These are phyloP conservation scores for Zygosaccharomyces pseudobailii DNA, from an alignment of 1,139 yeast genomes.

Conservation along the genomic window DNA sequence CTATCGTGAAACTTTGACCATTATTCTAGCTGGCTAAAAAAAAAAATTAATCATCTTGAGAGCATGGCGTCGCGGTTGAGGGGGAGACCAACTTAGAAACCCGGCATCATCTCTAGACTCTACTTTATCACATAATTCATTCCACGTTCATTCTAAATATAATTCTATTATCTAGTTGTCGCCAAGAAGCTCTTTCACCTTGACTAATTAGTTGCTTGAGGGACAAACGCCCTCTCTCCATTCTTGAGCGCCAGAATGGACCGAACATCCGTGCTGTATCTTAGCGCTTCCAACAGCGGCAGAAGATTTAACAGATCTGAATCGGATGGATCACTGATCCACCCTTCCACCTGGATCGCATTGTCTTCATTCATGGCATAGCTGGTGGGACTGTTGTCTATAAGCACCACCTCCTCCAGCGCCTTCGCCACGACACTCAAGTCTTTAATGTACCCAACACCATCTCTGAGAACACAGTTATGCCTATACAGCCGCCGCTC, in stretches of 20 bases:
- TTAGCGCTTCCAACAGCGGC: slow-evolving; percentile 74
- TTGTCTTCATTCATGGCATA: slow-evolving; percentile 80
- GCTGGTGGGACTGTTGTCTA: slow-evolving; percentile 90
- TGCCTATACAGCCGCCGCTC: slow-evolving; percentile 64
- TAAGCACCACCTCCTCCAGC: slow-evolving; percentile 68
- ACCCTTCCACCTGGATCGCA: slow-evolving; percentile 91
- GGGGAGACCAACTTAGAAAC: too few relatives aligned
- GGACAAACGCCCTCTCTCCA: slow-evolving; percentile 66
- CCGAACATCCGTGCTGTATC: slow-evolving; percentile 85
- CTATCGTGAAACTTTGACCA: too few relatives aligned
- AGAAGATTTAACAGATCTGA: slow-evolving; percentile 71
- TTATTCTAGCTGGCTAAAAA: too few relatives aligned
- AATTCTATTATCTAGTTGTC: background rate
- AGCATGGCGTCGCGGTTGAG: too few relatives aligned
- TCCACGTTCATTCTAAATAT: background rate
- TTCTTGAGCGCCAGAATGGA: slow-evolving; percentile 66
- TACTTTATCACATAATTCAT: background rate
- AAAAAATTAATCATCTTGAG: too few relatives aligned
- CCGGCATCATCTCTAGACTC: too few relatives aligned
- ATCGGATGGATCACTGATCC: slow-evolving; percentile 95
- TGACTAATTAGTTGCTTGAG: slow-evolving; percentile 16
- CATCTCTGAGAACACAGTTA: slow-evolving; percentile 70
- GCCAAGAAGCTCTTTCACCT: background rate
- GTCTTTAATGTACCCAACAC: slow-evolving; percentile 88
- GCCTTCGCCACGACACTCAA: slow-evolving; percentile 43